Percentiles rank a stretch among this genome's conserved stretches.
Conservation (phyloP, 192 early-diverging fungal species). For the Linnemannia zychae region DNA sequence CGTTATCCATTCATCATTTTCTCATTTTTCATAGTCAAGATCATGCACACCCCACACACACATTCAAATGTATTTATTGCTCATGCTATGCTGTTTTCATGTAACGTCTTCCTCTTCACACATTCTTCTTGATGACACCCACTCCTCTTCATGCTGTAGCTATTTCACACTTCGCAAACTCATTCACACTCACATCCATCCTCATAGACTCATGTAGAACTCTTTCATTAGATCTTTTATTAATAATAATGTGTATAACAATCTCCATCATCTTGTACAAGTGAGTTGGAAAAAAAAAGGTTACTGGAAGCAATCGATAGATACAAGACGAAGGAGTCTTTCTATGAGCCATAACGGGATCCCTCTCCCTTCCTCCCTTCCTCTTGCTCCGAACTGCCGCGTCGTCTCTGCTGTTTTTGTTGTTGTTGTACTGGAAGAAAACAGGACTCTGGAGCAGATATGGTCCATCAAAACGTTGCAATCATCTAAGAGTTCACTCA, state of each 20-base stretch:
- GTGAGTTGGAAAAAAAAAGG: neutral
- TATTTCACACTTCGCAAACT: neutral
- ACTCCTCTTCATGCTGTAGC: neutral
- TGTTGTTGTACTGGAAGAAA: neutral
- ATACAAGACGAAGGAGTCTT: neutral
- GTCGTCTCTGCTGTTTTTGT: neutral
- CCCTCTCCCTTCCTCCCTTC: neutral
- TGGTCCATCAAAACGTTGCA: neutral
- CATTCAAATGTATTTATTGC: neutral
- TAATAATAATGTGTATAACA: constrained; percentile 1
- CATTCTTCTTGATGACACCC: constrained; percentile 2
- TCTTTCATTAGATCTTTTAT: neutral
- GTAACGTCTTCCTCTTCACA: neutral
- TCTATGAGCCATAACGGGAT: neutral
- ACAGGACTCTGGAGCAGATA: neutral
- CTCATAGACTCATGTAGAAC: constrained; percentile 6
- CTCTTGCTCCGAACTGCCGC: neutral
- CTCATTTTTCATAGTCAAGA: constrained; percentile 1
- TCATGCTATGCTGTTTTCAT: neutral
- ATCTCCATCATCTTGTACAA: neutral
- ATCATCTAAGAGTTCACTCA: neutral
- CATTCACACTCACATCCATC: neutral
- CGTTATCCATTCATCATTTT: neutral
- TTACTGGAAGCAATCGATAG: neutral
- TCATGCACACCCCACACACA: constrained; percentile 10